These are phyloP conservation scores for Fusarium succisae DNA, from an alignment of 2,329 filamentous ascomycete species.

Conservation along the genomic window DNA sequence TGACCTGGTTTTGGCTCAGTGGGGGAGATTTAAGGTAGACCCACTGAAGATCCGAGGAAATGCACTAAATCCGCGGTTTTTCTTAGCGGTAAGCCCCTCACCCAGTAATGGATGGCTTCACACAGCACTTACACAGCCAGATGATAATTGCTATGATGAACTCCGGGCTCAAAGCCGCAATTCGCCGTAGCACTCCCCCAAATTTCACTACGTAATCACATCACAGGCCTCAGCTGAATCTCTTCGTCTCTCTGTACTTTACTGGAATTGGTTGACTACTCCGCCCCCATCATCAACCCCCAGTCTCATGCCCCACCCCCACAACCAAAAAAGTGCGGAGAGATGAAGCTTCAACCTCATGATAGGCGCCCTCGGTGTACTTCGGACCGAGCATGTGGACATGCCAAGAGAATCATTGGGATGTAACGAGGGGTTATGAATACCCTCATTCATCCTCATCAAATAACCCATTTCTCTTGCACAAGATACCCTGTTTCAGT, in stretches of 20 bases:
- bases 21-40: slow-evolving; percentile 2
- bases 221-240: not conserved
- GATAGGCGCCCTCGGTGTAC: slow-evolving; percentile 24
- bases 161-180: not conserved
- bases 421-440: slow-evolving; percentile 10
- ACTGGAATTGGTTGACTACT: not conserved
- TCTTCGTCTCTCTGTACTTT: not conserved
- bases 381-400: slow-evolving; percentile 32
- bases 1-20: not conserved
- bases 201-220: not conserved
- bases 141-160: not conserved
- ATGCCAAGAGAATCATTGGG: slow-evolving; percentile 3
- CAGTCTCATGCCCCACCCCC: slow-evolving; percentile 27
- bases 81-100: not conserved
- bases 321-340: slow-evolving; percentile 34
- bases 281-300: slow-evolving; percentile 18
- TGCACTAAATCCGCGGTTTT: not conserved
- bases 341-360: slow-evolving; percentile 1
- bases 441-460: not conserved
- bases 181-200: not conserved
- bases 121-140: not conserved
- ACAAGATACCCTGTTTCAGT: not conserved
- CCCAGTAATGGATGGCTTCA: not conserved
- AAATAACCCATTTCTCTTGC: not conserved
- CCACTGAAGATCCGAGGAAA: not conserved